These are phyloP conservation scores for Aegilops bicornis DNA, from an alignment of 176 grass and related monocot genomes.

Conservation along the genomic window DNA sequence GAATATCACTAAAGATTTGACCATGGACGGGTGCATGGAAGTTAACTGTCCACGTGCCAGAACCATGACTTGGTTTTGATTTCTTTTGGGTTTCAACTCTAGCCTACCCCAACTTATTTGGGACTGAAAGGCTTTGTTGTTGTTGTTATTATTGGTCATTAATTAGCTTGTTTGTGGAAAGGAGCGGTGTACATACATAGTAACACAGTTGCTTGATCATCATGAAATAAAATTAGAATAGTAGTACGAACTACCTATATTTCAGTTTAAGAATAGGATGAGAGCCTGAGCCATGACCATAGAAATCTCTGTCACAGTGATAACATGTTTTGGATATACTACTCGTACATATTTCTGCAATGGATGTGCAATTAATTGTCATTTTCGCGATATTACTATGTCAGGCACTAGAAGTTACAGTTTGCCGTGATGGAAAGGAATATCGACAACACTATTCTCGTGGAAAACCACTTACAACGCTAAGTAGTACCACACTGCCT, in stretches of 20 bases:
- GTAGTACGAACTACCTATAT: not conserved
- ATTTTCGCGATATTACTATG: constrained; percentile 30
- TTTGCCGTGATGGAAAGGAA: constrained; percentile 92
- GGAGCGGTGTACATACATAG: not conserved
- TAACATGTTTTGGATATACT: constrained; percentile 16
- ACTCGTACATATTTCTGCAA: constrained; percentile 5
- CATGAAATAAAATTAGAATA: not conserved
- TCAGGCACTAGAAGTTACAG: constrained; percentile 82
- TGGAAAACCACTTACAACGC: constrained; percentile 65
- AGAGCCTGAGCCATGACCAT: not conserved
- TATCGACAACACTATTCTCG: constrained; percentile 75
- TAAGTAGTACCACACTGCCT: constrained; percentile 52
- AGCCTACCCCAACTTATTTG: no score
- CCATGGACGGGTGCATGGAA: no score
- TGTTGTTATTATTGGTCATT: not conserved
- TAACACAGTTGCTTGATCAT: not conserved
- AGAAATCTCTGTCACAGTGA: not conserved
- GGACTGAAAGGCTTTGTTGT: no score
- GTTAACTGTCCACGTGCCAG: no score
- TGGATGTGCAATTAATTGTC: not conserved
- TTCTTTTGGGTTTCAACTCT: no score
- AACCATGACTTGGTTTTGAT: no score
- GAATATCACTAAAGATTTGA: no score
- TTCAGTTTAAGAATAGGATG: not conserved
- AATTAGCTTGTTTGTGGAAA: constrained; percentile 9